Percentiles rank a stretch among this genome's conserved stretches.
phyloP scores from a whole-genome alignment of 1,284 basidiomycete genomes.

The Papiliotrema flavescens region DNA sequence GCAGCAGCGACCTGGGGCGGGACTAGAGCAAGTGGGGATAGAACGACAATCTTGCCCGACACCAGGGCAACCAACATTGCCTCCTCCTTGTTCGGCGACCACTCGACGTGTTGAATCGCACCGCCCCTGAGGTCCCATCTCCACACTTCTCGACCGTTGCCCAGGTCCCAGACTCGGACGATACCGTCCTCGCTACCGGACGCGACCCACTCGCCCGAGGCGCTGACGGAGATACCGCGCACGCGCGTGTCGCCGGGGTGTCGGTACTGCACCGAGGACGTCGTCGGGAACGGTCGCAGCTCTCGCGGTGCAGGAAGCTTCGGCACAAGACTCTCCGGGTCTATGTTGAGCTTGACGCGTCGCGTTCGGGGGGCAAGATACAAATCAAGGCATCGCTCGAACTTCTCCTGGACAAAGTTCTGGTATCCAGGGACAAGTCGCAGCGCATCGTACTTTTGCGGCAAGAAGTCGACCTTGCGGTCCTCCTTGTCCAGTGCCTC shows the following conservation, averaged over 20 bases:
- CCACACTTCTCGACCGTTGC: conserved; percentile 83
- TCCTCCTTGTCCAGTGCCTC: conserved; percentile 83
- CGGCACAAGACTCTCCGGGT: conserved; percentile 86
- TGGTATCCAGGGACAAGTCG: conserved; percentile 90
- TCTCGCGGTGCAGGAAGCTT: conserved; percentile 93
- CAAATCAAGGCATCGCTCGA: conserved; percentile 90
- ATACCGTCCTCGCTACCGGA: conserved; percentile 89
- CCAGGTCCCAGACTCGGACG: conserved; percentile 90
- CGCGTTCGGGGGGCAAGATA: conserved; percentile 95
- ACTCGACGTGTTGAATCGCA: conserved; percentile 77
- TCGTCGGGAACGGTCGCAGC: conserved; percentile 90
- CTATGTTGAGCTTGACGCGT: conserved; percentile 79
- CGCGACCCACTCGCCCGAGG: conserved; percentile 84
- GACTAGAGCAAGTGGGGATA: conserved; percentile 70
- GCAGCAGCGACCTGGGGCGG: conserved; percentile 62
- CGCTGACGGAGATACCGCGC: conserved; percentile 75
- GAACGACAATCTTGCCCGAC: conserved; percentile 66
- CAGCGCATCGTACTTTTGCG: conserved; percentile 78
- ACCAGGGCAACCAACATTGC: conserved; percentile 38
- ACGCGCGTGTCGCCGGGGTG: conserved; percentile 63
- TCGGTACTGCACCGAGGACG: conserved; percentile 67
- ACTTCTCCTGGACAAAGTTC: conserved; percentile 89
- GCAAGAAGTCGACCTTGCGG: conserved; percentile 83
- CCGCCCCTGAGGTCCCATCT: conserved; percentile 79
- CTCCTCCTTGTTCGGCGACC: conserved; percentile 87